Percentiles rank a stretch among this genome's conserved stretches.
Evolutionary conservation across 129 eudicot species (phyloP).

Genomic region (Centella asiatica): DNA sequence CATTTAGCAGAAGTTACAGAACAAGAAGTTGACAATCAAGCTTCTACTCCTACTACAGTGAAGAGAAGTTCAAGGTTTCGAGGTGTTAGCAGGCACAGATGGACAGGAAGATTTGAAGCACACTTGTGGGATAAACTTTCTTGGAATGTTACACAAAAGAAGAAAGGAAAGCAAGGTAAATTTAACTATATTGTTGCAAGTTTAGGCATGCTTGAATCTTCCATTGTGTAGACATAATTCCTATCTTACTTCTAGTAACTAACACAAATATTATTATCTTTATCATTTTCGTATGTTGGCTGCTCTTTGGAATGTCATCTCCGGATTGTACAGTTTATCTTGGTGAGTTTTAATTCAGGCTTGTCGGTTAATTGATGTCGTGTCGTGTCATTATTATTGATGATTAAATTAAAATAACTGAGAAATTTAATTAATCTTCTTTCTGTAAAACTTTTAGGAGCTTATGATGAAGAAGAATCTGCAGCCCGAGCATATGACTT

Average conservation of each 20-base stretch:
- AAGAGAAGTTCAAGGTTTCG: constrained; percentile 75
- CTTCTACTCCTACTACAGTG: constrained; percentile 40
- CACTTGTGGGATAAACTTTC: constrained; percentile 74
- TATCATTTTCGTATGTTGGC: constrained; percentile 14
- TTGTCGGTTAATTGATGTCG: no score
- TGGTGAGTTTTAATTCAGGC: constrained; percentile 38
- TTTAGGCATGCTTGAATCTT: not conserved
- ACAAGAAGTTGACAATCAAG: constrained; percentile 22
- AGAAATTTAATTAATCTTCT: not conserved
- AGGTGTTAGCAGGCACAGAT: constrained; percentile 62
- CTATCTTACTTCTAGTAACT: no score
- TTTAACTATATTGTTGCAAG: not conserved
- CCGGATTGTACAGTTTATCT: constrained; percentile 53
- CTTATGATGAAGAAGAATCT: constrained; percentile 79
- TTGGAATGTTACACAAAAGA: constrained; percentile 73
- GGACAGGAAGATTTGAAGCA: constrained; percentile 68
- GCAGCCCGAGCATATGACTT: constrained; percentile 83
- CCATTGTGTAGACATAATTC: no score
- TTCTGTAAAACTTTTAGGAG: constrained; percentile 35
- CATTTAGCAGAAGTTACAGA: constrained; percentile 18
- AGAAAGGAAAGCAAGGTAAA: constrained; percentile 77
- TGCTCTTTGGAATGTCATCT: constrained; percentile 17
- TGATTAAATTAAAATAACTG: no score
- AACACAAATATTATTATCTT: no score
- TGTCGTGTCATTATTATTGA: no score